Percentiles rank a stretch among this genome's conserved stretches.
These are phyloP conservation scores for Mentha longifolia DNA, from an alignment of 257 asterid species.

Conservation along the genomic window DNA sequence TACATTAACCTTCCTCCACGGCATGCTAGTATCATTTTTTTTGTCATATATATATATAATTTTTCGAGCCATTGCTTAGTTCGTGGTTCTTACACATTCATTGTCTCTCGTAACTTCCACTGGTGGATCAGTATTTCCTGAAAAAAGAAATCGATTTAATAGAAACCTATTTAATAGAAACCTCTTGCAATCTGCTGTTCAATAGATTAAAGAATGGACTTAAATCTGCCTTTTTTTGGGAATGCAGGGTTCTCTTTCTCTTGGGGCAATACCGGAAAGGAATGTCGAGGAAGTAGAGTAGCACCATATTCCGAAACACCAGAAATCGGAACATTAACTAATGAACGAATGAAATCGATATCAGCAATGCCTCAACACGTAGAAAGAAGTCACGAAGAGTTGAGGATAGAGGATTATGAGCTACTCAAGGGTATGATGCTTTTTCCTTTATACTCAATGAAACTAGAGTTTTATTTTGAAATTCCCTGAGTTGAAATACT, in stretches of 20 bases:
- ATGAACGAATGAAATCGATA: constrained; percentile 12
- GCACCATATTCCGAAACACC: constrained; percentile 30
- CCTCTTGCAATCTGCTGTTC: too few relatives aligned
- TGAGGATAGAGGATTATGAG: constrained; percentile 23
- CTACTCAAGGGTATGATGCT: constrained; percentile 12
- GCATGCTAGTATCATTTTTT: too few relatives aligned
- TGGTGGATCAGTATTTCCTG: too few relatives aligned
- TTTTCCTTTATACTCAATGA: too few relatives aligned
- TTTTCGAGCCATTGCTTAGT: too few relatives aligned
- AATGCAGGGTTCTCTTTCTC: background rate
- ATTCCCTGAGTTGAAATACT: background rate
- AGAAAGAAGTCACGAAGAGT: constrained; percentile 35
- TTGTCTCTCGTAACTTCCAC: too few relatives aligned
- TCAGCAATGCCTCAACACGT: constrained; percentile 36
- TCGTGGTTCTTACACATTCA: too few relatives aligned
- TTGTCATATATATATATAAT: too few relatives aligned
- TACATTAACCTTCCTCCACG: too few relatives aligned
- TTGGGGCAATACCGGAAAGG: background rate
- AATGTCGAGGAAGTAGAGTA: constrained; percentile 28
- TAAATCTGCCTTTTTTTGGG: background rate
- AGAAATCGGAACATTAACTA: background rate
- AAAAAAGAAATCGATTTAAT: too few relatives aligned
- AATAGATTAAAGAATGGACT: too few relatives aligned
- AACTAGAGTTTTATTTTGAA: background rate
- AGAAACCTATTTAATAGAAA: too few relatives aligned